Evolutionary conservation across 352 stramenopile species (phyloP).

Genomic region (Phytophthora cajani): DNA sequence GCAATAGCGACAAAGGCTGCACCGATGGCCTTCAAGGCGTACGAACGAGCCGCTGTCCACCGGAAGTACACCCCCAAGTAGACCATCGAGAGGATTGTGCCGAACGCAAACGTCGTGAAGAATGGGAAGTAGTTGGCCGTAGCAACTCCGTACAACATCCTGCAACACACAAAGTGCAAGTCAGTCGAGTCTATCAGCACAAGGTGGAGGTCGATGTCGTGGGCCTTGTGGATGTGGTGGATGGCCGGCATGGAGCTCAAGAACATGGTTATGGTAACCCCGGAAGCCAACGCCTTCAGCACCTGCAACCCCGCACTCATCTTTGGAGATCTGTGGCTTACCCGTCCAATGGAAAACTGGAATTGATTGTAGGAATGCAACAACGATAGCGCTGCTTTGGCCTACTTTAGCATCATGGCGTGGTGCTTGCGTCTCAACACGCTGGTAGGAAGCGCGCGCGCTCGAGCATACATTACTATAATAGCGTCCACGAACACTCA

Average conservation of each 20-base stretch:
- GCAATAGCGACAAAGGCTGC: conserved; percentile 21
- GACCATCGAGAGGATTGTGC: conserved; percentile 31
- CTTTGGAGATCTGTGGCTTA: neutral
- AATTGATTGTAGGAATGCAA: neutral
- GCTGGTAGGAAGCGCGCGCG: neutral
- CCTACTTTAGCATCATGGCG: neutral
- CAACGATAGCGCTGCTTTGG: neutral
- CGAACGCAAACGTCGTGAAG: conserved; percentile 36
- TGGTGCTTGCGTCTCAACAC: neutral
- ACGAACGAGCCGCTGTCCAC: conserved; percentile 31
- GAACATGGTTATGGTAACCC: conserved; percentile 27
- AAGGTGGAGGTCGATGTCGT: conserved; percentile 15
- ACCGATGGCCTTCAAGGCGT: conserved; percentile 23
- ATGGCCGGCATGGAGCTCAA: conserved; percentile 45
- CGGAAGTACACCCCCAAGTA: conserved; percentile 43
- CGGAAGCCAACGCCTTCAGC: conserved; percentile 4
- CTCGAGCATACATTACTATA: neutral
- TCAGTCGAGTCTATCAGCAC: conserved; percentile 3
- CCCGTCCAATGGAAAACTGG: neutral
- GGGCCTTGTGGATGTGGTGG: conserved; percentile 42
- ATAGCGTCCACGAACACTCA: neutral
- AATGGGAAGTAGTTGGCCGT: conserved; percentile 41
- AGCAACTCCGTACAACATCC: conserved; percentile 41
- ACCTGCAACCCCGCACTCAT: conserved; percentile 4
- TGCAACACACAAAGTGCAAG: conserved; percentile 14